Evolutionary conservation across 257 asterid species (phyloP), one percentile per base, ranked within the genome.

Genomic region (Vinca minor): DNA sequence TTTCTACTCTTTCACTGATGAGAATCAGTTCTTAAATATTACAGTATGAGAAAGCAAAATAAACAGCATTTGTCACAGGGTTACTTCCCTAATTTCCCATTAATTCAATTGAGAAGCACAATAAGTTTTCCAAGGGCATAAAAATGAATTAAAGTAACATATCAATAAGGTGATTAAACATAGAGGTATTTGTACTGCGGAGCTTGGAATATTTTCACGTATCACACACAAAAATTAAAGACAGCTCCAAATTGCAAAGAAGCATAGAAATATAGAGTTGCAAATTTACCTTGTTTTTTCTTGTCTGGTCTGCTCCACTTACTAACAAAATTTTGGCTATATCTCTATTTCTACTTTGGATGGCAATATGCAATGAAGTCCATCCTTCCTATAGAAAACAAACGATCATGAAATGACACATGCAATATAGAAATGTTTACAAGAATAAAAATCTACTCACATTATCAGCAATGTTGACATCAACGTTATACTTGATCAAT

Each of bases 321-420:
- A 85, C 83, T 63, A 89, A 38, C 78, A 92, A 72, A 69, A 89
- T 50, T 81, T 92, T 92, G 1, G 68, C 86, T 65, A 87, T 81
- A 60, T 82, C 76, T 74, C 96, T 79, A 80, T 92, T 87, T 82
- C 98, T 79, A 55, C 95, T 87, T 69, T 92, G 98, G 74, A 87
- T 73, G 68, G 96, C 95, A 54, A 92, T 85, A 11, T 89, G 98
- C 73, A 92, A 68, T 4, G 98, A 91, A 39, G 96, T 87, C 98
- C 98, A 92, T 54, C 96, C 96, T 69, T 83, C 96, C 98, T 92
- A 66, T 36, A 68, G 10, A 13, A 58, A 60, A 64, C 64, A 68
- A 11, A 31, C 17, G 3, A 3, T 3, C 18, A 10, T 18, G 53
- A 54, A 42, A 56, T 6, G 49, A 44, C 8, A 26, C 25, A 20